Evolutionary conservation across 176 grass and related monocot genomes (phyloP).

Genomic region (Zoysia pacifica): DNA sequence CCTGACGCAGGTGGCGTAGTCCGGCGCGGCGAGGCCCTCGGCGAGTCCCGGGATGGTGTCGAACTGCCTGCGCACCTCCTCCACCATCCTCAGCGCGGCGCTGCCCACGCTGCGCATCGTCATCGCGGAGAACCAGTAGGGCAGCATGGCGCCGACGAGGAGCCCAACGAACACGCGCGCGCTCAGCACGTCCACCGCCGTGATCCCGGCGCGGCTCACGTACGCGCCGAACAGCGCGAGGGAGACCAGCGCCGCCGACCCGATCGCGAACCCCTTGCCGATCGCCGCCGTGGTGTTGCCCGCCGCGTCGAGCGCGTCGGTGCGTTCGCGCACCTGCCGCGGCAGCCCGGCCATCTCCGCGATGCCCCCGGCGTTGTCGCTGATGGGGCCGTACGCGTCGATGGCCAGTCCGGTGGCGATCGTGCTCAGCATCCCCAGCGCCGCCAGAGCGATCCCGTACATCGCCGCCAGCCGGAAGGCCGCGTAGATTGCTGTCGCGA

Average conservation of each 20-base stretch:
- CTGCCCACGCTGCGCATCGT: conserved; percentile 83
- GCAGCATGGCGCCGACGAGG: conserved; percentile 79
- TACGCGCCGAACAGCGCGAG: conserved; percentile 82
- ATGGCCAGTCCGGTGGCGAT: conserved; percentile 67
- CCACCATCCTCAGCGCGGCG: conserved; percentile 74
- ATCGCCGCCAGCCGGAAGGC: conserved; percentile 66
- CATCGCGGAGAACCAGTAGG: conserved; percentile 93
- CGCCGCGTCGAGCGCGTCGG: conserved; percentile 84
- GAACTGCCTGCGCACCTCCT: conserved; percentile 84
- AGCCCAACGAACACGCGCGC: conserved; percentile 70
- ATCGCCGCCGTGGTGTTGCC: conserved; percentile 86
- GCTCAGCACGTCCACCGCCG: conserved; percentile 54
- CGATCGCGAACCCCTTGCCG: conserved; percentile 88
- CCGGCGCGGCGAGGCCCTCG: conserved; percentile 58
- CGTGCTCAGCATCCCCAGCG: conserved; percentile 88
- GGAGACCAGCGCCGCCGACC: conserved; percentile 80
- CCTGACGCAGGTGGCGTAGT: conserved; percentile 85
- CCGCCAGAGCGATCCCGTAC: conserved; percentile 73
- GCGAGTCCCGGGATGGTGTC: conserved; percentile 63
- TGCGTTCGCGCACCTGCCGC: conserved; percentile 31
- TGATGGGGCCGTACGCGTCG: conserved; percentile 79
- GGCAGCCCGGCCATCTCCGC: conserved; percentile 83
- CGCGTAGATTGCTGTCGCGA: conserved; percentile 58
- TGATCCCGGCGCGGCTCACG: conserved; percentile 64
- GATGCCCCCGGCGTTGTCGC: conserved; percentile 87